Evolutionary conservation across 352 stramenopile species (phyloP).

Genomic region (Lagenidium sp.): DNA sequence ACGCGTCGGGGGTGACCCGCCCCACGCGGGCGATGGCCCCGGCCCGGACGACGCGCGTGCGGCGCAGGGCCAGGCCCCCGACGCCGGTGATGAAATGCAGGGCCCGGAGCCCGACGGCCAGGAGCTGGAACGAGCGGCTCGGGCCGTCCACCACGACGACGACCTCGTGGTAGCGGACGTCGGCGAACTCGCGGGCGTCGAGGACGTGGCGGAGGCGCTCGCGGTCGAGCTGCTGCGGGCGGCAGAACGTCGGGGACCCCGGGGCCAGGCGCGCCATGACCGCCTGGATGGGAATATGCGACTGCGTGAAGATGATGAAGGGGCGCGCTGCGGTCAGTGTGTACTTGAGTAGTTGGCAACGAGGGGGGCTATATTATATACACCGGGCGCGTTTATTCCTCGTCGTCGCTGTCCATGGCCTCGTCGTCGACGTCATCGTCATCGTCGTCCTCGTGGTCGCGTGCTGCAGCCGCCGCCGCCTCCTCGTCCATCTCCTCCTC

Average conservation of each 20-base stretch:
- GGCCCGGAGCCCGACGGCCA: slow-evolving; percentile 30
- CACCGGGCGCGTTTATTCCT: slow-evolving; percentile 29
- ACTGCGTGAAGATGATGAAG: neutral
- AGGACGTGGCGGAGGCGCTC: slow-evolving; percentile 38
- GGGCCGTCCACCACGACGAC: slow-evolving; percentile 24
- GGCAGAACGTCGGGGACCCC: slow-evolving; percentile 35
- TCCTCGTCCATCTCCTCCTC: slow-evolving; percentile 14
- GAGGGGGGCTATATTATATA: slow-evolving; percentile 29
- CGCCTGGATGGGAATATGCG: neutral
- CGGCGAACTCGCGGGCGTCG: slow-evolving; percentile 16
- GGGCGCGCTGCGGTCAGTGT: slow-evolving; percentile 1
- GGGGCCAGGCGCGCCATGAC: neutral
- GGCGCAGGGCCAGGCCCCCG: neutral
- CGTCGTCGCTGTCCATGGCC: slow-evolving; percentile 17
- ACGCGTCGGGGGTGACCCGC: neutral
- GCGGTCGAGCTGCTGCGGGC: slow-evolving; percentile 40
- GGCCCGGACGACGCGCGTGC: neutral
- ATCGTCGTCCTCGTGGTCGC: slow-evolving; percentile 27
- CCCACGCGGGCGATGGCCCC: neutral
- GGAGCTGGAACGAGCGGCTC: slow-evolving; percentile 29
- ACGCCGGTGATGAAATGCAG: slow-evolving; percentile 27
- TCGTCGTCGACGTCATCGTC: slow-evolving; percentile 36
- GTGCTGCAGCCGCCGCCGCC: slow-evolving; percentile 23
- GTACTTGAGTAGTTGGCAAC: neutral
- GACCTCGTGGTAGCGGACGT: slow-evolving; percentile 46